Evolutionary conservation across 139 green algal genomes (phyloP).

Genomic region (Volvox africanus): DNA sequence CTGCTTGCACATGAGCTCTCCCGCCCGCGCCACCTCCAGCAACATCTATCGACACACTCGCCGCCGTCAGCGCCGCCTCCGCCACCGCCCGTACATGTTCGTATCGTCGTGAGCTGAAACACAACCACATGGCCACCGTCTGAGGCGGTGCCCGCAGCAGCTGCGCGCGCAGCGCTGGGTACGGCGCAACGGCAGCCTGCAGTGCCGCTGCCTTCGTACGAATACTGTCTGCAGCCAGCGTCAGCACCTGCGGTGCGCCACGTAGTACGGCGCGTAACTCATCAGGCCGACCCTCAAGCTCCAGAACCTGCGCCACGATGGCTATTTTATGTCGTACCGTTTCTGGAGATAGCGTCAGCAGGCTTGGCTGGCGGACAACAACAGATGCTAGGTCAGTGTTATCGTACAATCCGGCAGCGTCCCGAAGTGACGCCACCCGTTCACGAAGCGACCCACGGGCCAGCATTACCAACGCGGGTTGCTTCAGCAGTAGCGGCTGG

Average conservation of each 20-base stretch:
- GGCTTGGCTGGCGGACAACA: slow-evolving; percentile 16
- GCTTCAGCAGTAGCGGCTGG: slow-evolving; percentile 29
- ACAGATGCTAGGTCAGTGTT: neutral
- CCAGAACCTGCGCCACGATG: slow-evolving; percentile 3
- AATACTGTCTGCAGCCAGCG: neutral
- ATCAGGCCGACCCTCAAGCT: neutral
- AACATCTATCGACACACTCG: neutral
- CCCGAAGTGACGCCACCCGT: neutral
- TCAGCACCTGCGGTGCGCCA: slow-evolving; percentile 44
- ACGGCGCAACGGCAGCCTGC: slow-evolving; percentile 1
- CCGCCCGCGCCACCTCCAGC: neutral
- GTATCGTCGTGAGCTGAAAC: slow-evolving; percentile 5
- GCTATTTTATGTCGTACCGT: neutral
- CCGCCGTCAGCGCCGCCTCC: neutral
- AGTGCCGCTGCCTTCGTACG: slow-evolving; percentile 18
- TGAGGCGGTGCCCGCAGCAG: slow-evolving; percentile 10
- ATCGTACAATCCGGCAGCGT: neutral
- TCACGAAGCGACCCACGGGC: neutral
- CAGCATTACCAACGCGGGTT: slow-evolving; percentile 34
- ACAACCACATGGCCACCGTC: slow-evolving; percentile 39
- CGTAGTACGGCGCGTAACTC: slow-evolving; percentile 22
- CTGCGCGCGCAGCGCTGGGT: neutral
- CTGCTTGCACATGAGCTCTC: neutral
- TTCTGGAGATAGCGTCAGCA: slow-evolving; percentile 15
- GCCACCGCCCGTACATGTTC: slow-evolving; percentile 14